Conservation (phyloP, 768 basidiomycete genomes). For the Collybia sp. region DNA sequence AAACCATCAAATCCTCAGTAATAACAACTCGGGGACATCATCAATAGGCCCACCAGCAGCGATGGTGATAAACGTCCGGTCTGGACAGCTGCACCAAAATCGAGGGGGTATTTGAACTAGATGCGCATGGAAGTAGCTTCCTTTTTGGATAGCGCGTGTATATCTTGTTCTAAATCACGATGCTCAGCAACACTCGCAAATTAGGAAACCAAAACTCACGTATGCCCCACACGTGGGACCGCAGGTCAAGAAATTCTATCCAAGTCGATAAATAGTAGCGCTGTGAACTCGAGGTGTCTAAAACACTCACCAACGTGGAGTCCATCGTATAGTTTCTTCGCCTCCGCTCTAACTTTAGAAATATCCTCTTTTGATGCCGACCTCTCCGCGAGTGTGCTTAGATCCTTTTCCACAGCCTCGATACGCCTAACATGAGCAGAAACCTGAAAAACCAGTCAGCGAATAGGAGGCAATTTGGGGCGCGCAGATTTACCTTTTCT, state of each 20-base stretch:
- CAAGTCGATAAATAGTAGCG: constrained; percentile 1
- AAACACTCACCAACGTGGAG: constrained; percentile 64
- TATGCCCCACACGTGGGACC: constrained; percentile 83
- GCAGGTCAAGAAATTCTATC: constrained; percentile 75
- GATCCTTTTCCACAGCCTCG: constrained; percentile 85
- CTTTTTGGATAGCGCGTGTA: constrained; percentile 70
- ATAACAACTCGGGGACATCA: no score
- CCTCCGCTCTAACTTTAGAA: constrained; percentile 67
- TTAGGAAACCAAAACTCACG: constrained; percentile 45
- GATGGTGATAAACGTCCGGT: no score
- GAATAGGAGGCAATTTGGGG: neutral
- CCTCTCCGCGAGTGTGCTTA: constrained; percentile 65
- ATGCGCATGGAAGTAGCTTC: constrained; percentile 57
- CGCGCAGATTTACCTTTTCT: constrained; percentile 50
- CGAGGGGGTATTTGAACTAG: constrained; percentile 17
- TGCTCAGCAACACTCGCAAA: no score
- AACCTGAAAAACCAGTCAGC: constrained; percentile 41
- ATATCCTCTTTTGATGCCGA: constrained; percentile 80
- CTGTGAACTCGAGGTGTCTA: neutral
- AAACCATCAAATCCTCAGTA: no score
- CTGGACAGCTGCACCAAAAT: neutral
- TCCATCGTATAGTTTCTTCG: constrained; percentile 85
- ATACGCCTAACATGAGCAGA: constrained; percentile 80
- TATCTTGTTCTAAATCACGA: constrained; percentile 61
- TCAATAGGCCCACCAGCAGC: no score